These are phyloP conservation scores for Phytophthora pisi DNA, from an alignment of 352 stramenopile species.

Conservation along the genomic window DNA sequence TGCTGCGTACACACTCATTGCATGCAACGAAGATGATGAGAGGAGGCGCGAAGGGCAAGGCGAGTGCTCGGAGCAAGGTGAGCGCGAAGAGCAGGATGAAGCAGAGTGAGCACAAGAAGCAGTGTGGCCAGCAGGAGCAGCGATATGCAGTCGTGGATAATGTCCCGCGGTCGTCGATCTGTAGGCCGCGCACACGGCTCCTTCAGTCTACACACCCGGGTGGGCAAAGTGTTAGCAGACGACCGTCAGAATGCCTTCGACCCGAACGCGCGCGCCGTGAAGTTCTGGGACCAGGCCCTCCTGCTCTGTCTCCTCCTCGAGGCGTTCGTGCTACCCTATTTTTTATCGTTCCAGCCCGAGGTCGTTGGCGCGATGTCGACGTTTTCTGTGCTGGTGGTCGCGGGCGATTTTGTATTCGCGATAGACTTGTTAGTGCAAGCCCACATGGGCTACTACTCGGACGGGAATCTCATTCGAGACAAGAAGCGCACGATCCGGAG, in stretches of 20 bases:
- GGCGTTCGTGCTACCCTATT: slow-evolving; percentile 53
- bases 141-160: slow-evolving; percentile 4
- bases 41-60: not conserved
- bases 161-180: not conserved
- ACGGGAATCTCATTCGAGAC: slow-evolving; percentile 55
- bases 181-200: slow-evolving; percentile 1
- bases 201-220: slow-evolving; percentile 2
- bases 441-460: slow-evolving; percentile 58
- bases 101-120: not conserved
- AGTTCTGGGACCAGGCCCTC: slow-evolving; percentile 55
- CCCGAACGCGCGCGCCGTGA: slow-evolving; percentile 44
- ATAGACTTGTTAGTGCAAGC: slow-evolving; percentile 57
- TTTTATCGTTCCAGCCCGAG: slow-evolving; percentile 44
- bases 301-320: slow-evolving; percentile 52
- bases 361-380: slow-evolving; percentile 16
- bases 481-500: slow-evolving; percentile 35
- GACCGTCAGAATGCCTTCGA: slow-evolving; percentile 45
- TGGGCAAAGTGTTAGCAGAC: slow-evolving; percentile 5
- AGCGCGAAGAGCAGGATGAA: not conserved
- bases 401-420: slow-evolving; percentile 51
- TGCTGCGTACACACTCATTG: too few relatives aligned
- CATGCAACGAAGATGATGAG: not conserved
- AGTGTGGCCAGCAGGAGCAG: slow-evolving; percentile 3
- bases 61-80: not conserved
- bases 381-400: slow-evolving; percentile 35